Base-by-base conservation (phyloP, 148 eudicot genomes). In the Chenopodium formosanum region DNA sequence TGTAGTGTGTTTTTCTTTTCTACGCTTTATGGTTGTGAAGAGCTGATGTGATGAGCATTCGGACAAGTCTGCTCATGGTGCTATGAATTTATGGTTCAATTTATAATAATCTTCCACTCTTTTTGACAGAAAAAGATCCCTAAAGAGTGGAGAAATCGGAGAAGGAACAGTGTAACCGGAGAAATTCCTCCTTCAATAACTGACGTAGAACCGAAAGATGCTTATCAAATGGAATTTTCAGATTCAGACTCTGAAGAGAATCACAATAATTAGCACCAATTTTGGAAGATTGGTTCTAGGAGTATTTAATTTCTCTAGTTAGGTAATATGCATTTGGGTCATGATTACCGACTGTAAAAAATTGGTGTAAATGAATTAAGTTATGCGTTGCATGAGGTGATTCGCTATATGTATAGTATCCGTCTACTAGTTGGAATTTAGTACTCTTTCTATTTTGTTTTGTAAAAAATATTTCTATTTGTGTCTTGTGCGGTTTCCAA, bases 141-240 rank as follows among this genome's bases (percentile, higher is more conserved):
- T 76, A 85, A 86, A 19, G 90, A 82, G 52, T 85, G 90, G 87
- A 94, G 88, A 82, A 88, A 85, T 65, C 87, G 89, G 60, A 87
- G 74, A 68, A 87, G 88, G 84, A 78, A 23, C 14, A 70, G 75
- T 11, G 79, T 90, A 44, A 79, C 79, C 52, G 86, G 80, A 74
- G 92, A 84, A 73, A 19, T 87, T 65, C 99, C 98, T 66, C 91
- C 97, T 71, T 88, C 97, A 34, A 86, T 92, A 44, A 92, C 97
- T 1, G 99, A 96, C 70, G 64, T 31, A 74, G 90, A 85, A 19
- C 98, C 98, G 9, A 90, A 86, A 71, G 86, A 91, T 86, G 91
- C 98, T 70, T 76, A 83, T 76, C 98, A 94, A 87, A 78, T 89
- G 87, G 84, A 89, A 22, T 78, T 92, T 19, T 88, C 99, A 29